phyloP scores from a whole-genome alignment of 257 asterid species.

The Vinca minor region DNA sequence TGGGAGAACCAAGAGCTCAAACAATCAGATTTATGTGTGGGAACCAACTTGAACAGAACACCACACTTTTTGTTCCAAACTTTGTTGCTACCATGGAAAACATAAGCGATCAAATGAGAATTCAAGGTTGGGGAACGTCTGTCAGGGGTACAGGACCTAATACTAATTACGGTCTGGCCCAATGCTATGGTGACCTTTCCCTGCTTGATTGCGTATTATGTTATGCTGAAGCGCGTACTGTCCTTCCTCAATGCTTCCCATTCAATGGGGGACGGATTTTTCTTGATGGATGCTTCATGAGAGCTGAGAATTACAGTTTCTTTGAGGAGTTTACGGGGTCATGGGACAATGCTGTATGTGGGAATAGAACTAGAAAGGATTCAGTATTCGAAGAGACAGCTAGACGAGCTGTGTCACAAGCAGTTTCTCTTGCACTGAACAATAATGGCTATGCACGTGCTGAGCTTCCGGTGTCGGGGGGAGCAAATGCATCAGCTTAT shows the following conservation, averaged over 20 bases:
- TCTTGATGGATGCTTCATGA: slow-evolving; percentile 85
- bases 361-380: slow-evolving; percentile 25
- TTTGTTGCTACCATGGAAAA: slow-evolving; percentile 63
- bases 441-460: slow-evolving; percentile 24
- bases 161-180: slow-evolving; percentile 47
- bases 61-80: slow-evolving; percentile 44
- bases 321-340: slow-evolving; percentile 40
- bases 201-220: slow-evolving; percentile 61
- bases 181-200: slow-evolving; percentile 86
- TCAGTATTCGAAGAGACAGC: slow-evolving; percentile 22
- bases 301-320: slow-evolving; percentile 62
- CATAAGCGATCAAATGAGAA: slow-evolving; percentile 51
- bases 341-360: slow-evolving; percentile 28
- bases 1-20: slow-evolving; percentile 59
- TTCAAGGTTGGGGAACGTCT: slow-evolving; percentile 46
- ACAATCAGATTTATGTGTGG: slow-evolving; percentile 42
- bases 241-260: slow-evolving; percentile 70
- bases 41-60: slow-evolving; percentile 38
- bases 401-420: slow-evolving; percentile 28
- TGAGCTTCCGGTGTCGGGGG: slow-evolving; percentile 21
- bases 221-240: slow-evolving; percentile 63
- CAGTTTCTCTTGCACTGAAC: slow-evolving; percentile 21
- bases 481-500: slow-evolving; percentile 28
- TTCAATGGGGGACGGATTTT: slow-evolving; percentile 50
- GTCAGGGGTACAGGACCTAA: slow-evolving; percentile 48